Base-by-base conservation (phyloP, 495 filamentous ascomycete species). In the Lichenothelia convexa region DNA sequence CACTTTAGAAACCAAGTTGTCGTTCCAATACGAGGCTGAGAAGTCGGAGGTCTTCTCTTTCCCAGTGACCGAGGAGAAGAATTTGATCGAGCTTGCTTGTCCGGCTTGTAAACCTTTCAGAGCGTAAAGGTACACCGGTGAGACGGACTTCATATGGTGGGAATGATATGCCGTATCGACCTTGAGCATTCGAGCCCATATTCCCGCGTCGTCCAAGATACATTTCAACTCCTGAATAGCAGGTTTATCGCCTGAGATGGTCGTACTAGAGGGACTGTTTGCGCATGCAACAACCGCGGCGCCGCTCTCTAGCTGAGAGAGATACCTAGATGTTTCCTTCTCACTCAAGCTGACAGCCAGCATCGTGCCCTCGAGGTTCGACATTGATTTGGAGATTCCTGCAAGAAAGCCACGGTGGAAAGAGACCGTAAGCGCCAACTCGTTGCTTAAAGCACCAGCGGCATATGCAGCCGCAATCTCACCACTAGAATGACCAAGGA, bases 101-200 rank as follows among this genome's bases (percentile, higher is more conserved):
- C 24, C 16, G 9, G 34, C 8, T 8, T 24, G 11, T 12, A 22
- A 36, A 12, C 18, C 11, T 24, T 34, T 21, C 2, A 40, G 35
- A 4, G 26, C 36, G 8, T 38, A 7, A 6, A 2, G 5, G 22
- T 44, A 44, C 18, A 19, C 41, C 5, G 21, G 20, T 3, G 20
- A 36, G 7, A 40, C 7, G 1, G 29, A 40, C 27, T 59, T 46
- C 65, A 79, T 78, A 40, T 78, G 69, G 34, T 64, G 62, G 2
- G 72, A 77, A 44, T 80, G 75, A 41, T 73, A 80, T 1, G 73
- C 74, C 17, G 62, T 55, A 20, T 68, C 60, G n/a, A 78, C 70
- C n/a, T 58, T 50, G 0, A 79, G 61, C 11, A 58, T 57, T 30
- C 71, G 57, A 30, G 54, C 60, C 45, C 75, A 76, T 9, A 66